Evolutionary conservation across 208 protist species (phyloP), one percentile per base, ranked within the genome.

Genomic region (Crithidia bombi): DNA sequence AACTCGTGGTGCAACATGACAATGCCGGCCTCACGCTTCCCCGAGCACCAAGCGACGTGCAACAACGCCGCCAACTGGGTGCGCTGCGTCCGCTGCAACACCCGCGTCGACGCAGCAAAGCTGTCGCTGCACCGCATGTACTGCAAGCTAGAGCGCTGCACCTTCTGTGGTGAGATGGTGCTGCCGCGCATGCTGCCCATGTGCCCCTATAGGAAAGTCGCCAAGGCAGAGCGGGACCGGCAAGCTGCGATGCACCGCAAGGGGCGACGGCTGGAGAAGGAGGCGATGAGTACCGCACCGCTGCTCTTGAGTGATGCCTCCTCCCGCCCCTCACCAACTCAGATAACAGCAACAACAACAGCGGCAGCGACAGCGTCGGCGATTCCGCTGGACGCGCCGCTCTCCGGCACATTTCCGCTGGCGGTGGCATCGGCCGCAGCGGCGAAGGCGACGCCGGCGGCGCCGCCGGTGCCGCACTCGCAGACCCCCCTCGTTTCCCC

Each of bases 1-100:
- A 94, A 94, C 71, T 56, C 58, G 21, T 94, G 89, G 89, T 94
- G 89, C 59, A 79, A 81, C 50, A 86, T 87, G 79, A 81, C 82
- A 28, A 89, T 94, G 76, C 86, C 80, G 0, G 81, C 73, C 17
- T 62, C 75, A 0, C 54, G 72, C 47, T 90, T 84, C 77, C 58
- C 35, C 21, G 39, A 35, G 11, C 89, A 94, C 55, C 51, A 72
- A 23, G 21, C 28, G 7, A 65, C 57, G 7, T 94, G 89, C 76
- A 85, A 79, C 33, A 51, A 83, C n/a, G 69, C 73, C 38, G 69
- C 73, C 1, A 84, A 79, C 64, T 94, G 86, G 85, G 72, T 81
- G 28, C 79, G 81, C 25, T 94, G 89, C 50, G 69, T 85, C 21
- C 79, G 82, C 38, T 94, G 89, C 76, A 86, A 90, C 68, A 35